Base-by-base conservation (phyloP, 2,329 filamentous ascomycete species). In the Ophiostoma australiae region DNA sequence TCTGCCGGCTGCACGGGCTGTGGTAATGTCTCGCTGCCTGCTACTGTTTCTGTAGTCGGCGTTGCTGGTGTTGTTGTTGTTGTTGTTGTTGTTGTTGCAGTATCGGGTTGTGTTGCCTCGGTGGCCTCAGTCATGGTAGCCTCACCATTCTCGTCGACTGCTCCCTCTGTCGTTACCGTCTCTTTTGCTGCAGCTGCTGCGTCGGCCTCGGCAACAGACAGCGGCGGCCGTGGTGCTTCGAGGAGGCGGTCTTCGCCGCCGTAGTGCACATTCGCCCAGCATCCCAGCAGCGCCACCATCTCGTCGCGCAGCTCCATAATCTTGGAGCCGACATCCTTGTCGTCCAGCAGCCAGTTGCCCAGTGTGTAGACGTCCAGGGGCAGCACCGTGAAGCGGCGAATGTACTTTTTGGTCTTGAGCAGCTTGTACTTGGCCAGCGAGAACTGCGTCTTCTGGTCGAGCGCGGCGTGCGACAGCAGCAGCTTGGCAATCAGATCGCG, bases 361-460 rank as follows among this genome's bases (percentile, higher is more conserved):
- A 98, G 82, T 74, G 88, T 85, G 0, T 89, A 85, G 17, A 96
- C 88, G 77, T 97, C 93, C 75, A 98, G 81, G 0, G 94, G 94
- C 69, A 97, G 80, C 1, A 95, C 87, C 0, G 91, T 92, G 77
- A 99, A 98, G 15, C 93, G 86, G 76, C 91, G 90, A 74, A 98
- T 86, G 78, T 97, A 98, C 80, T 99, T 99, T 78, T 90, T 94
- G 74, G 92, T 91, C 82, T 99, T 99, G 66, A 97, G 85, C 23
- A 98, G 83, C 77, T 95, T 97, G 81, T 99, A 99, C 80, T 99
- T 99, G 63, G 94, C 94, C 72, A 97, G 83, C 2, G 93, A 96
- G 77, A 96, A 99, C 0, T 89, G 86, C 0, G 95, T 98, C 84
- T 99, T 99, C 81, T 98, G 91, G 75, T 97, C 93, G 63, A 99